Evolutionary conservation across 208 protist species (phyloP), one percentile per base, ranked within the genome.

Genomic region (Crithidia acanthocephali): DNA sequence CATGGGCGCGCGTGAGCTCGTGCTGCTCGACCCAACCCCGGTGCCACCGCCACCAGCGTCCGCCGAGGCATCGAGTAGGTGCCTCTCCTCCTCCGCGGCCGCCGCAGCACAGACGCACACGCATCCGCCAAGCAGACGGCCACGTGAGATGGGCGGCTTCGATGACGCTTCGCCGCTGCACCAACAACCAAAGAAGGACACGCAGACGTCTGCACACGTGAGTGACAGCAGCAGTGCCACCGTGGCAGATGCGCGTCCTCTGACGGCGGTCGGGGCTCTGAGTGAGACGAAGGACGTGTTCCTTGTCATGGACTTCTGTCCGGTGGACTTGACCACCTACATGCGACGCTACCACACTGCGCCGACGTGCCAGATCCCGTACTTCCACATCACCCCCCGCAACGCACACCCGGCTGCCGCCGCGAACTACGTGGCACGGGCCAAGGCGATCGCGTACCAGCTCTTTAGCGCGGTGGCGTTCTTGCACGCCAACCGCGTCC

Each of bases 221-320:
- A 28, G 22, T 52, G 28, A 7, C 13, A 56, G 62, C 22, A 48
- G 32, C 23, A 25, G 23, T 45, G 55, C 50, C 62, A 55, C 60
- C 47, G 35, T 27, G 23, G 27, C 52, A 66, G 57, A 33, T 27
- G 59, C 37, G 2, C 64, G 64, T 9, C 72, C 72, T n/a, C 56
- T 68, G 35, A 48, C 56, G 18, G 53, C 66, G 1, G 57, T 76
- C 2, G 62, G 51, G 11, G 33, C 47, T 9, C 44, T 59, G 9
- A 62, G 62, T n/a, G 58, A 67, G 25, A 47, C 64, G 13, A 72
- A 82, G 53, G 86, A 92, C 65, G 83, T 95, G 7, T 95, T 91
- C 68, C 67, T 97, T 4, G 88, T 95, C 1, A 97, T 97, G 92
- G 84, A 95, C 28, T 88, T 86, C 72, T 94, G 87, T 47, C 83